Percentiles rank a stretch among this genome's conserved stretches.
Evolutionary conservation across 345 rosid genomes (phyloP).

Genomic region (Corymbia maculata): DNA sequence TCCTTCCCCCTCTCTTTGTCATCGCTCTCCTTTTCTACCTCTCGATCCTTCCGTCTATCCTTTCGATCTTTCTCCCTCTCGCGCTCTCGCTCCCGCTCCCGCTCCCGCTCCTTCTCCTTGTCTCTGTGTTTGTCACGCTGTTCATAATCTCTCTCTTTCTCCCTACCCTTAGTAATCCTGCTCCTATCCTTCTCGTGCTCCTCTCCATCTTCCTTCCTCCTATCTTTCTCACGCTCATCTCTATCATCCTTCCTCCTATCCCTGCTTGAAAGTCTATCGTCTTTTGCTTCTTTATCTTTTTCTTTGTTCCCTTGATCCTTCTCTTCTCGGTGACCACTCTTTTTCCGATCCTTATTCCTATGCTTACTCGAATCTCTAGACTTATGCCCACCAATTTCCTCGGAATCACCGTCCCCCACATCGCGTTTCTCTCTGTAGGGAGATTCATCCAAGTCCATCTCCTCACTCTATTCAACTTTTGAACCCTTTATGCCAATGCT

Average conservation of each 20-base stretch:
- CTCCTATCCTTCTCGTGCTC: constrained; percentile 12
- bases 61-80: constrained; percentile 19
- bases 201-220: constrained; percentile 23
- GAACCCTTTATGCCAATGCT: not conserved
- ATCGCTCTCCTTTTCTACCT: constrained; percentile 23
- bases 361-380: constrained; percentile 8
- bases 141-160: constrained; percentile 27
- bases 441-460: constrained; percentile 8
- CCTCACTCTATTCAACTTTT: not conserved
- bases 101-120: constrained; percentile 40
- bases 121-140: constrained; percentile 20
- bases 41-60: constrained; percentile 9
- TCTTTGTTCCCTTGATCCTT: not conserved
- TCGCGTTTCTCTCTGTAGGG: not conserved
- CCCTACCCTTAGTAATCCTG: constrained; percentile 33
- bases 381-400: constrained; percentile 3
- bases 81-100: constrained; percentile 41
- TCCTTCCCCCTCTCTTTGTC: constrained; percentile 35
- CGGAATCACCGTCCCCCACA: constrained; percentile 10
- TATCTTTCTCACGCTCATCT: constrained; percentile 23
- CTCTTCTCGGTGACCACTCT: not conserved
- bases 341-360: constrained; percentile 3
- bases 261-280: not conserved
- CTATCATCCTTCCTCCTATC: not conserved
- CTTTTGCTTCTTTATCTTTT: not conserved